phyloP scores from a whole-genome alignment of 768 basidiomycete species.

The Boletus rex-veris region DNA sequence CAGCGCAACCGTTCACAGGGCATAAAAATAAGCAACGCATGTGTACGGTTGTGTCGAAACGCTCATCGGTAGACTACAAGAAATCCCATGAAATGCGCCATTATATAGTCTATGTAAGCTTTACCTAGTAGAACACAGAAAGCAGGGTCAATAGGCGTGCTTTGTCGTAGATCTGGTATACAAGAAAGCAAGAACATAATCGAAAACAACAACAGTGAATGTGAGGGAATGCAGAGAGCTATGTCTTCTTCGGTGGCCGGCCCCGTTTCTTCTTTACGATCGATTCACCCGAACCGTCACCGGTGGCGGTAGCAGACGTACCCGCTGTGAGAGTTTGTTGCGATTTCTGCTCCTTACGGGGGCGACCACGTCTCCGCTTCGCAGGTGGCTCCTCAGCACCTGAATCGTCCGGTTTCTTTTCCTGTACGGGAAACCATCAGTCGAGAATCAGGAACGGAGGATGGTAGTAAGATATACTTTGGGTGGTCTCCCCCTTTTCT shows the following conservation, averaged over 20 bases:
- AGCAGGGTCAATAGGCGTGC: conserved; percentile 35
- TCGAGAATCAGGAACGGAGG: conserved; percentile 22
- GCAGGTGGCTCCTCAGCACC: conserved; percentile 49
- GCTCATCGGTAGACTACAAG: conserved; percentile 13
- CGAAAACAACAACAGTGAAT: conserved; percentile 18
- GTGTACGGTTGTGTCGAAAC: conserved; percentile 15
- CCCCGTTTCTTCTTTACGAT: conserved; percentile 67
- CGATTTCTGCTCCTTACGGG: conserved; percentile 61
- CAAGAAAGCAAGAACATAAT: conserved; percentile 33
- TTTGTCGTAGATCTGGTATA: conserved; percentile 34
- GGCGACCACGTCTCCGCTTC: conserved; percentile 73
- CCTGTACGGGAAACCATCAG: conserved; percentile 17
- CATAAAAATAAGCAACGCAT: conserved; percentile 31
- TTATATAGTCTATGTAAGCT: conserved; percentile 35
- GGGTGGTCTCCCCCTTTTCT: conserved; percentile 49
- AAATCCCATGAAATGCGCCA: conserved; percentile 25
- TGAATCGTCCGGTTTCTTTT: conserved; percentile 42
- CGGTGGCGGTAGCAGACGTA: conserved; percentile 25
- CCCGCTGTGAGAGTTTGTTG: conserved; percentile 37
- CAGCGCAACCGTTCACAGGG: conserved; percentile 28
- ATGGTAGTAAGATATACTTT: conserved; percentile 36
- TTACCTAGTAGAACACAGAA: conserved; percentile 34
- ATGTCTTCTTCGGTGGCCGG: conserved; percentile 54
- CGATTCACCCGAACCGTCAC: conserved; percentile 45
- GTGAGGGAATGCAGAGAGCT: conserved; percentile 5